phyloP scores from a whole-genome alignment of 2,329 filamentous ascomycete genomes.

The Colletotrichum aenigma region DNA sequence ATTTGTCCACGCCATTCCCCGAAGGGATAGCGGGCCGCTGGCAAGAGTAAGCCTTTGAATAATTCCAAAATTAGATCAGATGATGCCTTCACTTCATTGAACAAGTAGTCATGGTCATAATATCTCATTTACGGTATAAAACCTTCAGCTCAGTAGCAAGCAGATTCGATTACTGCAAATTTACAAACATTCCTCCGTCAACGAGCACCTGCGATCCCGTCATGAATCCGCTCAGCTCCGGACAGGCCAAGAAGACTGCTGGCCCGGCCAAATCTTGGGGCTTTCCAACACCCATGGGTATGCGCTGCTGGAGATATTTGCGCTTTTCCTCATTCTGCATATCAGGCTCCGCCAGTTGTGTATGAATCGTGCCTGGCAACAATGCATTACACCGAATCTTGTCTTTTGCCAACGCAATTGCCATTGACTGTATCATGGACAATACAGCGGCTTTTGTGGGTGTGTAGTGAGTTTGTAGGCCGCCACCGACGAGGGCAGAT shows the following conservation, averaged over 20 bases:
- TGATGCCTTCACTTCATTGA: background rate
- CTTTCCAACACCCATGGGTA: conserved; percentile 66
- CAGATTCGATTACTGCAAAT: conserved; percentile 59
- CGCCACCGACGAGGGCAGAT: conserved; percentile 67
- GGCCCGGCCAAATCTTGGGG: conserved; percentile 71
- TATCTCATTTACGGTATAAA: background rate
- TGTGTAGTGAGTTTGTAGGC: conserved; percentile 72
- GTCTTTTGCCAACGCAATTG: conserved; percentile 69
- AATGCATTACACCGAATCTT: conserved; percentile 73
- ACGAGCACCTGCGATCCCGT: conserved; percentile 74
- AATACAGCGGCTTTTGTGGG: conserved; percentile 74
- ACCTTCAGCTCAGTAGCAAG: background rate
- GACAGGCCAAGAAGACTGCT: conserved; percentile 73
- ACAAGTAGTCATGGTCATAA: background rate
- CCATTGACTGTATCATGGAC: conserved; percentile 71
- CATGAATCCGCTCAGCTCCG: conserved; percentile 67
- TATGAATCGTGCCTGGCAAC: conserved; percentile 72
- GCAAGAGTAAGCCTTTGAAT: background rate
- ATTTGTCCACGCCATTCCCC: background rate
- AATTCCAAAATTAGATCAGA: background rate
- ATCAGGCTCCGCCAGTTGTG: conserved; percentile 73
- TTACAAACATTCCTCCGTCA: conserved; percentile 76
- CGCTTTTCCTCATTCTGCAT: conserved; percentile 67
- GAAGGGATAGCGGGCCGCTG: background rate
- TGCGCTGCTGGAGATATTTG: conserved; percentile 69